Percentiles rank a stretch among this genome's conserved stretches.
phyloP scores from a whole-genome alignment of 139 green algal species.

The Chlamydomonas asymmetrica region DNA sequence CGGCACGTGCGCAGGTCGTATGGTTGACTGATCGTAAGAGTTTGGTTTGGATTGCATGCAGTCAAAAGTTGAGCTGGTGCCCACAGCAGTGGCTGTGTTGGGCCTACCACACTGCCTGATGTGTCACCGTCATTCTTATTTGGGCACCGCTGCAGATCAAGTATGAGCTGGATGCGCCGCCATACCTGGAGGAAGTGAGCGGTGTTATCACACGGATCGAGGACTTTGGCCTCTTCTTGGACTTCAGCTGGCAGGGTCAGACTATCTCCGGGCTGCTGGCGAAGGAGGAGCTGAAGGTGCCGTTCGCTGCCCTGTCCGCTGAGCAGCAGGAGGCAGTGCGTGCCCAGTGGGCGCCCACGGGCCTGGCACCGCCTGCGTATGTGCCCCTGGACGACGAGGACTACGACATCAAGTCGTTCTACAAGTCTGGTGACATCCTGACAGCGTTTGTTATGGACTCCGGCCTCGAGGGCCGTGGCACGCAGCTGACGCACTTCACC shows the following conservation, averaged over 20 bases:
- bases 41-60: too few species aligned
- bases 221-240: conserved; percentile 38
- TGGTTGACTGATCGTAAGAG: too few species aligned
- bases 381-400: conserved; percentile 13
- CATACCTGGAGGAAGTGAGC: conserved; percentile 26
- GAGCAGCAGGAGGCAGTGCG: conserved; percentile 13
- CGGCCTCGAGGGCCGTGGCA: conserved; percentile 9
- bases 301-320: not conserved
- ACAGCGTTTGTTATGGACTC: conserved; percentile 49
- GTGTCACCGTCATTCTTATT: too few species aligned
- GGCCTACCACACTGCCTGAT: too few species aligned
- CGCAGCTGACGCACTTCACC: conserved; percentile 50
- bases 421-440: conserved; percentile 14
- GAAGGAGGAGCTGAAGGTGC: conserved; percentile 27
- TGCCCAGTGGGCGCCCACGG: conserved; percentile 17
- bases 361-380: conserved; percentile 23
- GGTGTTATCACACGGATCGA: conserved; percentile 47
- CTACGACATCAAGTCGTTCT: conserved; percentile 30
- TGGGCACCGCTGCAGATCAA: too few species aligned
- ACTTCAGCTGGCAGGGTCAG: conserved; percentile 36
- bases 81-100: too few species aligned
- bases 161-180: conserved; percentile 18
- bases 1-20: too few species aligned
- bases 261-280: conserved; percentile 27
- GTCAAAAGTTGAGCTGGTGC: too few species aligned